Conservation (phyloP, 1,284 basidiomycete species). For the Leccinum fallax region DNA sequence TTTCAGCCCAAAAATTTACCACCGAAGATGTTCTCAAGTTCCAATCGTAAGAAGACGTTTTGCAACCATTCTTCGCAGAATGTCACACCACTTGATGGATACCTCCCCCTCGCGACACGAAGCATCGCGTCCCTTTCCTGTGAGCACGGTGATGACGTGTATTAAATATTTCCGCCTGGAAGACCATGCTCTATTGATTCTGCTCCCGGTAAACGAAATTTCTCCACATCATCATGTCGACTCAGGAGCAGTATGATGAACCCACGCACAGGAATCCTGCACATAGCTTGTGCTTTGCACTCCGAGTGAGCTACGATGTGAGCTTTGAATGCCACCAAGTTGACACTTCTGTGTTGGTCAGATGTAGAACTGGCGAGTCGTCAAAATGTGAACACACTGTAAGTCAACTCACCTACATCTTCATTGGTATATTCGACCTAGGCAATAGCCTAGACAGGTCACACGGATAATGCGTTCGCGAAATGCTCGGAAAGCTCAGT, state of each 20-base stretch:
- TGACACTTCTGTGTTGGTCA: background rate
- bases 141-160: background rate
- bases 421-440: background rate
- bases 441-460: background rate
- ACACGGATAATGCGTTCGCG: too few species aligned
- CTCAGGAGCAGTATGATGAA: background rate
- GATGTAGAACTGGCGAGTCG: background rate
- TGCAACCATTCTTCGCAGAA: background rate
- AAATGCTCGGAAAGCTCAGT: background rate
- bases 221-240: background rate
- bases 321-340: background rate
- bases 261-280: background rate
- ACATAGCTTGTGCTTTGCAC: background rate
- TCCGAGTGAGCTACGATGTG: background rate
- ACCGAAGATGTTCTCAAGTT: background rate
- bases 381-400: background rate
- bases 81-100: background rate
- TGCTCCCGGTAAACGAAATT: background rate
- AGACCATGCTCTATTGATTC: background rate
- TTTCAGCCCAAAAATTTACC: background rate
- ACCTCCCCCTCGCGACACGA: background rate
- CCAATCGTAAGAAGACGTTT: background rate
- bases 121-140: background rate
- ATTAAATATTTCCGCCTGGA: background rate
- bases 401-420: background rate